Base-by-base conservation (phyloP, 129 eudicot species). In the Saussurea involucrata region DNA sequence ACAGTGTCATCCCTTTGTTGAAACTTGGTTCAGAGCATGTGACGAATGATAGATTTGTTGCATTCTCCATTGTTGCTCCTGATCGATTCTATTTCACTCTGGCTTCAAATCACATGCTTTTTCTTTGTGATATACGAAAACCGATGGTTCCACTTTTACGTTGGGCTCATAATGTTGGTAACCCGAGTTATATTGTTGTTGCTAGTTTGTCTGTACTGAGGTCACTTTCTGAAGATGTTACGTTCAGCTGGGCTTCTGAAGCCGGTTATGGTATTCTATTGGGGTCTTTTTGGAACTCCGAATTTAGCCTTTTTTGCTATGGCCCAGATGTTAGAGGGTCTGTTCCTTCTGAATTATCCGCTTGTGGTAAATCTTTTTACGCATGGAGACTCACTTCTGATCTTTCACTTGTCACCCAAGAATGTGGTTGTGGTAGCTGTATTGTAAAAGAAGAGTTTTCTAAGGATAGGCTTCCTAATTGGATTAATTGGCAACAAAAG, bases 401-500 rank as follows among this genome's bases (percentile, higher is more conserved):
- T 69, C 37, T 94, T 17, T 83, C 86, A 25, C 63, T 94, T 11
- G 74, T 81, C 8, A 83, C 74, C 20, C 66, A 24, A 67, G 88
- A 78, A 70, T 91, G 96, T 67, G 36, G 21, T 10, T 91, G 98
- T 79, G 96, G 97, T 70, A 86, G 79, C 78, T 94, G 98, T 75
- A 69, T 94, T 60, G 78, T 94, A 8, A 83, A 83, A 68, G 87
- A 84, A 44, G 96, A 94, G 77, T 89, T 81, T 33, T 66, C 37
- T 7, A 87, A 86, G 40, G 90, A 77, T 25, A 73, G 81, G 83
- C 89, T 86, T 71, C 96, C 90, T 18, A 64, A 66, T 29, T 93
- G 98, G 98, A 75, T 87, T 42, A 85, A 90, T 29, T 94, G 98
- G 98, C 93, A 86, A 83, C 93, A 91, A 18, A 94, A 87, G 76